Evolutionary conservation across 352 stramenopile genomes (phyloP).

Genomic region (Phytophthora crassamura): DNA sequence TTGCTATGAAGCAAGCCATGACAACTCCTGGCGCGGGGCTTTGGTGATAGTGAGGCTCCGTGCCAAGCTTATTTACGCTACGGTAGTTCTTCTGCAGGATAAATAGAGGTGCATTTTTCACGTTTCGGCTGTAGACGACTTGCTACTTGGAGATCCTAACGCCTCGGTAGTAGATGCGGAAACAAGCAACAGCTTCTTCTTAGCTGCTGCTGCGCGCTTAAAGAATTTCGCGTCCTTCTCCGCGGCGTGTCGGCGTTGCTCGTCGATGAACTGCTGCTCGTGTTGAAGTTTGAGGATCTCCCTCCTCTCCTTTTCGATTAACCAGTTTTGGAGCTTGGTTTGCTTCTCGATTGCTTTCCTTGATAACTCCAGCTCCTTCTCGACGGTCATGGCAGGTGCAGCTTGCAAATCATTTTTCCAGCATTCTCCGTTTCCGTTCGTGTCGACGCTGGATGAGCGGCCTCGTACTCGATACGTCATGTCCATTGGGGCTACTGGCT

Average conservation of each 20-base stretch:
- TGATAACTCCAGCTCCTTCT: conserved; percentile 71
- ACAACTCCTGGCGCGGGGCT: conserved; percentile 10
- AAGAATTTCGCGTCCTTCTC: conserved; percentile 86
- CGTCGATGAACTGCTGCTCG: conserved; percentile 81
- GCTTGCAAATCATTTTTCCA: conserved; percentile 57
- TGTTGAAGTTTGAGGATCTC: conserved; percentile 84
- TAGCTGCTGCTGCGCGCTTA: conserved; percentile 72
- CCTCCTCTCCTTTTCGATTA: conserved; percentile 89
- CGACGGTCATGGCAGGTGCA: conserved; percentile 42
- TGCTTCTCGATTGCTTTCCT: conserved; percentile 91
- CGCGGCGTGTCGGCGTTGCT: conserved; percentile 60
- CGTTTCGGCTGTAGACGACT: conserved; percentile 39
- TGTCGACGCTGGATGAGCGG: conserved; percentile 44
- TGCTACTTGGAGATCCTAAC: conserved; percentile 17
- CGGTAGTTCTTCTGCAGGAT: conserved; percentile 21
- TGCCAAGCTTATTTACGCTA: conserved; percentile 20
- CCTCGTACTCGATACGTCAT: conserved; percentile 72
- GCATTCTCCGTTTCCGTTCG: conserved; percentile 32
- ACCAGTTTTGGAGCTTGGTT: conserved; percentile 89
- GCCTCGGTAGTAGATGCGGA: conserved; percentile 1
- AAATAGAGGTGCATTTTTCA: conserved; percentile 42
- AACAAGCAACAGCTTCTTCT: conserved; percentile 61
- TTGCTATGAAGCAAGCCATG: conserved; percentile 20
- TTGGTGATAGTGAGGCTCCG: neutral
- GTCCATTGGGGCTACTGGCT: conserved; percentile 38